Conservation (phyloP, 441 rosid species). For the Populus hybrid region DNA sequence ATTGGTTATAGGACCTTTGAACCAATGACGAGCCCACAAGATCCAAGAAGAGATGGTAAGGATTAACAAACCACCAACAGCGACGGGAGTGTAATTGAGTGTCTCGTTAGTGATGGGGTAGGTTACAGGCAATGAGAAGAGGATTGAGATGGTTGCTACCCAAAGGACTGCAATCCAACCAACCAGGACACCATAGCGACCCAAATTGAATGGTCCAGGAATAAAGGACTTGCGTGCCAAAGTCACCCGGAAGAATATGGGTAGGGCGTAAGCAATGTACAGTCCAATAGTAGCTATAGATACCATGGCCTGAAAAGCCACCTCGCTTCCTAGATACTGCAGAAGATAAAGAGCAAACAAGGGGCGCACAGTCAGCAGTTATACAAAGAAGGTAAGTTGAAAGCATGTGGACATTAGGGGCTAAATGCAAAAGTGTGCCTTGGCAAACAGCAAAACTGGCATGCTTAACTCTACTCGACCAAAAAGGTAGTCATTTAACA, state of each 20-base stretch:
- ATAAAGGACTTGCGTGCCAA: constrained; percentile 65
- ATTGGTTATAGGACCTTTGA: constrained; percentile 78
- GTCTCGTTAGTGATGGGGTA: constrained; percentile 78
- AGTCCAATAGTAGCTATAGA: constrained; percentile 94
- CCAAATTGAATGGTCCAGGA: constrained; percentile 84
- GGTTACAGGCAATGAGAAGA: constrained; percentile 89
- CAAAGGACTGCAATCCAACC: constrained; percentile 91
- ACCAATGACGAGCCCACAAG: constrained; percentile 80
- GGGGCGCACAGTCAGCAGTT: background rate
- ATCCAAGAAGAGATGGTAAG: constrained; percentile 62
- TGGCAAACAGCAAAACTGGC: background rate
- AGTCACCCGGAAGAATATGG: constrained; percentile 80
- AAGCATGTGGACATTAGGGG: background rate
- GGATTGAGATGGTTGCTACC: constrained; percentile 82
- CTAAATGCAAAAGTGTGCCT: background rate
- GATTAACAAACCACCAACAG: constrained; percentile 70
- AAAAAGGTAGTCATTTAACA: background rate
- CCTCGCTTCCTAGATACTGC: constrained; percentile 87
- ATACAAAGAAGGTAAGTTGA: background rate
- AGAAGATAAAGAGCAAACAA: constrained; percentile 16
- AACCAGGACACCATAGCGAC: constrained; percentile 53
- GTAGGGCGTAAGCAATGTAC: constrained; percentile 92
- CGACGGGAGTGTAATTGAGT: constrained; percentile 94
- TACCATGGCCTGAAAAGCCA: constrained; percentile 97
- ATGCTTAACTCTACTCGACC: background rate